Percentiles rank a stretch among this genome's conserved stretches.
phyloP scores from a whole-genome alignment of 2,329 filamentous ascomycete species.

The Colletotrichum eleusines region DNA sequence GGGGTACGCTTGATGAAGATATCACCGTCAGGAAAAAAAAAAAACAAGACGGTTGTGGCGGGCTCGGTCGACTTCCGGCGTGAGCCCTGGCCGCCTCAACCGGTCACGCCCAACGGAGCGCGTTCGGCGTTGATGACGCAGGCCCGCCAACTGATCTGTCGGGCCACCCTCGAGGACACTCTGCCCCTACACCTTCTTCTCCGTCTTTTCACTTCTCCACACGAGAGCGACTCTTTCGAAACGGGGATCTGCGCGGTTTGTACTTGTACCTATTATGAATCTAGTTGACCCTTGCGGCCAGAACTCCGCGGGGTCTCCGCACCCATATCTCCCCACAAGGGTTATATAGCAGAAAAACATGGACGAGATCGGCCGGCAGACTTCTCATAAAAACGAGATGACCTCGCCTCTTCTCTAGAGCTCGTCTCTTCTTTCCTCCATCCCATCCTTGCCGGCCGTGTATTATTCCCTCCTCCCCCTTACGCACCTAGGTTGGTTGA shows the following conservation, averaged over 20 bases:
- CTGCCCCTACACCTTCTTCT: constrained; percentile 24
- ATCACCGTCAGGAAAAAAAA: constrained; percentile 14
- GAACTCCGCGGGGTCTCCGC: constrained; percentile 42
- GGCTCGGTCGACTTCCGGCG: constrained; percentile 40
- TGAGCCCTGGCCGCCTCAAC: constrained; percentile 38
- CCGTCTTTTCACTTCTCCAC: constrained; percentile 38
- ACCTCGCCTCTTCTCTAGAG: neutral
- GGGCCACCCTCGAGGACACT: constrained; percentile 2
- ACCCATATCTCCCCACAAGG: constrained; percentile 38
- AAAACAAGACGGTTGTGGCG: constrained; percentile 21
- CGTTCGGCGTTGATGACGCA: constrained; percentile 36
- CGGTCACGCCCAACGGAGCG: constrained; percentile 26
- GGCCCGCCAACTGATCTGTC: constrained; percentile 7
- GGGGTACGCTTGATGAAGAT: constrained; percentile 26
- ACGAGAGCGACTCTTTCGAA: constrained; percentile 14
- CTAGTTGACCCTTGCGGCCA: constrained; percentile 27
- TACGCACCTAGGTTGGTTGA: constrained; percentile 23
- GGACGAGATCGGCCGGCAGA: constrained; percentile 10
- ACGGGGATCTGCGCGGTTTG: constrained; percentile 35
- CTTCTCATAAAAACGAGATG: constrained; percentile 24
- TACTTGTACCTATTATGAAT: constrained; percentile 24
- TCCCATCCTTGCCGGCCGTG: constrained; percentile 25
- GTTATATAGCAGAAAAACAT: constrained; percentile 7
- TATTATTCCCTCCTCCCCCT: neutral
- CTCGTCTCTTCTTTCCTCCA: neutral